Evolutionary conservation across 2,329 filamentous ascomycete species (phyloP).

Genomic region (Exophiala xenobiotica): DNA sequence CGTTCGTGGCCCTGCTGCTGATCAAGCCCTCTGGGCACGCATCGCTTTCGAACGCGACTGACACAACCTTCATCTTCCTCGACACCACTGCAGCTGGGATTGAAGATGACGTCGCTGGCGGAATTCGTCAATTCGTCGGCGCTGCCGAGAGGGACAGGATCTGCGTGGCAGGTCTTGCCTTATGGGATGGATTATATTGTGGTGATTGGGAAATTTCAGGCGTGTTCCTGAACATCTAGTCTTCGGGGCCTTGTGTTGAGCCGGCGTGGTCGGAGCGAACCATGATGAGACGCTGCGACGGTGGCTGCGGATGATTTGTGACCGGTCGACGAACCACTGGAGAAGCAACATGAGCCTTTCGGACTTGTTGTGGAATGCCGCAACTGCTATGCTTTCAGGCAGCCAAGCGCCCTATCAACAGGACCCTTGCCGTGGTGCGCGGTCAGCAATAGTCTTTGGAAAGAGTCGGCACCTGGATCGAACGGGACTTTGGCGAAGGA

Average conservation of each 20-base stretch:
- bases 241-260: conserved; percentile 64
- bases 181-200: conserved; percentile 65
- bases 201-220: conserved; percentile 65
- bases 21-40: conserved; percentile 51
- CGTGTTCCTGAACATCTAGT: conserved; percentile 68
- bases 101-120: conserved; percentile 61
- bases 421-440: conserved; percentile 6
- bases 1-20: conserved; percentile 63
- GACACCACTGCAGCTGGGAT: conserved; percentile 68
- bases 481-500: conserved; percentile 1
- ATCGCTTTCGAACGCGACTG: conserved; percentile 50
- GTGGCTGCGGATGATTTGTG: too few relatives aligned
- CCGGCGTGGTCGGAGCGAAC: too few relatives aligned
- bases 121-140: conserved; percentile 69
- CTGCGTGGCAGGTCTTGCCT: conserved; percentile 69
- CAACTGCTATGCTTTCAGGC: not conserved
- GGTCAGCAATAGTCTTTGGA: conserved; percentile 5
- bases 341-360: too few relatives aligned
- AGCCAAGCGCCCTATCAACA: not conserved
- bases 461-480: conserved; percentile 1
- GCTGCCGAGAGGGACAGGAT: conserved; percentile 68
- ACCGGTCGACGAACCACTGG: too few relatives aligned
- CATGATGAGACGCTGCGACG: too few relatives aligned
- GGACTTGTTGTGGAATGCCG: too few relatives aligned
- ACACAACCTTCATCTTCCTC: conserved; percentile 69